These are phyloP conservation scores for Saturnispora sekii DNA, from an alignment of 805 yeast species.

Conservation along the genomic window DNA sequence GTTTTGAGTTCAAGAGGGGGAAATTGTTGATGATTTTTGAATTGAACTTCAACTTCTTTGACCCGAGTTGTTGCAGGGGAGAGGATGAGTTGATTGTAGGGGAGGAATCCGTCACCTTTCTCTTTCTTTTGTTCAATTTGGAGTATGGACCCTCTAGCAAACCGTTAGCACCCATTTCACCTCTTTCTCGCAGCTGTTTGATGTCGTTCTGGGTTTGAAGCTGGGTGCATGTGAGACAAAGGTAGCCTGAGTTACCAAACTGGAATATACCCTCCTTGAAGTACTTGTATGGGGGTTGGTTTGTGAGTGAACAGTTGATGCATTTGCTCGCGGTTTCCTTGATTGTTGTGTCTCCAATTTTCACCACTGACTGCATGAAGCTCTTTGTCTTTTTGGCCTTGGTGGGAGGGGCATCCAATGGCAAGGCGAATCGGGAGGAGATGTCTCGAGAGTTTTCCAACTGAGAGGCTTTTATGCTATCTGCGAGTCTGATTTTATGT, in stretches of 20 bases:
- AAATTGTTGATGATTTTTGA: conserved; percentile 4
- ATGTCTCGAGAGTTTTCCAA: conserved; percentile 19
- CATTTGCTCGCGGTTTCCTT: conserved; percentile 17
- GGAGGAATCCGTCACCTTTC: background rate
- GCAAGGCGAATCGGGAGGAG: conserved; percentile 24
- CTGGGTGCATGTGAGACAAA: conserved; percentile 24
- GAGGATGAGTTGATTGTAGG: conserved; percentile 1
- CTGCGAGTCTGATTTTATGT: conserved; percentile 25
- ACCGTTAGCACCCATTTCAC: conserved; percentile 26
- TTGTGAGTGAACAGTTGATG: conserved; percentile 23
- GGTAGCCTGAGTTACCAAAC: conserved; percentile 27
- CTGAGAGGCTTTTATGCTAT: conserved; percentile 11
- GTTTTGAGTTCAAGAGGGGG: conserved; percentile 4
- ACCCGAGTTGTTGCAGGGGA: conserved; percentile 8
- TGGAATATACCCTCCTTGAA: conserved; percentile 27
- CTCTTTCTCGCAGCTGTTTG: conserved; percentile 22
- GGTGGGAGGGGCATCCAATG: conserved; percentile 20
- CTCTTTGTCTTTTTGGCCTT: conserved; percentile 25
- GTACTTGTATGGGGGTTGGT: conserved; percentile 26
- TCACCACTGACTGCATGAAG: conserved; percentile 24
- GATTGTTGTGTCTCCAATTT: conserved; percentile 20
- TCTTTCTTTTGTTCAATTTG: conserved; percentile 2
- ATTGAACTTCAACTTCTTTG: background rate
- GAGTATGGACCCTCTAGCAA: conserved; percentile 26
- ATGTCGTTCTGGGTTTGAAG: conserved; percentile 19